Evolutionary conservation across 176 grass and related monocot species (phyloP).

Genomic region (Ananas comosus): DNA sequence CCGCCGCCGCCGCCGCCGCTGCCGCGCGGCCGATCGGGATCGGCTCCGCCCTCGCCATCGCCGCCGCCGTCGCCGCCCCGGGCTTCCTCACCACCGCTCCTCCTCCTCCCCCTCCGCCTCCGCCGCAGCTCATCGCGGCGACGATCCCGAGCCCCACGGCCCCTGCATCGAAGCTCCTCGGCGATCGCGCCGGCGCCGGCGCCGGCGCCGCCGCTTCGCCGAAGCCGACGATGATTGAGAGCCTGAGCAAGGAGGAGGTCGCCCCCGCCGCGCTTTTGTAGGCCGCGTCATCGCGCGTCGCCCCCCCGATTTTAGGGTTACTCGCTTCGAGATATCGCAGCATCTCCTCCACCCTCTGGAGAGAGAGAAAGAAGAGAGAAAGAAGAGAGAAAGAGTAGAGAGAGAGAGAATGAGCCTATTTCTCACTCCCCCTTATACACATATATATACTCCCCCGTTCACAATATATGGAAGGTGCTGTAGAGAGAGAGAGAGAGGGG

Average conservation of each 20-base stretch:
- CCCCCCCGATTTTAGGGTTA: neutral
- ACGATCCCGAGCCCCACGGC: constrained; percentile 20
- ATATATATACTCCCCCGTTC: neutral
- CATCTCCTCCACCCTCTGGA: neutral
- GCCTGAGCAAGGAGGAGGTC: neutral
- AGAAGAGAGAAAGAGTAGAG: neutral
- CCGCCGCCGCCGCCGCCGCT: neutral
- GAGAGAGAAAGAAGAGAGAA: neutral
- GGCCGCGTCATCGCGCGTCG: neutral
- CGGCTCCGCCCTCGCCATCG: constrained; percentile 20
- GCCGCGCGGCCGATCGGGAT: constrained; percentile 36
- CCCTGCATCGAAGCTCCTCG: constrained; percentile 10
- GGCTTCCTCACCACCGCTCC: constrained; percentile 46
- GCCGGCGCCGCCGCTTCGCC: neutral
- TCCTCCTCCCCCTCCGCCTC: constrained; percentile 27
- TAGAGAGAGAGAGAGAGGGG: neutral
- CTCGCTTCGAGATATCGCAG: neutral
- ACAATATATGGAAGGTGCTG: neutral
- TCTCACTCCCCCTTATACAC: neutral
- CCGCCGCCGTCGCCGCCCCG: constrained; percentile 17
- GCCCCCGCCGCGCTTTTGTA: neutral
- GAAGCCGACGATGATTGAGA: neutral
- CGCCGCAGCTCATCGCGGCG: constrained; percentile 13
- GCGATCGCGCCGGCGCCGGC: neutral
- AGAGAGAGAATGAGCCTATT: neutral